phyloP scores from a whole-genome alignment of 495 filamentous ascomycete genomes.

The Neurospora tetraspora region DNA sequence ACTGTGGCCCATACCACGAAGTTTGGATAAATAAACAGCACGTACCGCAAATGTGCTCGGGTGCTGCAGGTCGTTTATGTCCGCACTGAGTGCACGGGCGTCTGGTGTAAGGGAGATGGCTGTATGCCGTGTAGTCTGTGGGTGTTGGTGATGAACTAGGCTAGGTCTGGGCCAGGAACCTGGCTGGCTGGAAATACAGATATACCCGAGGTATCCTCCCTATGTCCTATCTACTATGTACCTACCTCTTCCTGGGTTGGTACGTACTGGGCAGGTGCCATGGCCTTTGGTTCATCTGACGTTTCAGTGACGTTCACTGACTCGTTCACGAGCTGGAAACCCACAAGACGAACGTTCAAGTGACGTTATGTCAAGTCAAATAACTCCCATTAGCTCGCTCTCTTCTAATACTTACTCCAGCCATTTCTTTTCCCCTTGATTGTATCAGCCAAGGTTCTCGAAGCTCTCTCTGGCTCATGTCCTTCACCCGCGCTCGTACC shows the following conservation, averaged over 20 bases:
- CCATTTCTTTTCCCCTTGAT: not conserved
- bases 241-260: not conserved
- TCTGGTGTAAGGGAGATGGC: not conserved
- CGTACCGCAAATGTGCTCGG: not conserved
- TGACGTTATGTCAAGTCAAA: not conserved
- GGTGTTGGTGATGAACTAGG: no score
- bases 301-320: not conserved
- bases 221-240: not conserved
- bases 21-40: not conserved
- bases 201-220: no score
- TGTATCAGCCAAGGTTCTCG: not conserved
- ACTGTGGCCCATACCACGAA: not conserved
- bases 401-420: not conserved
- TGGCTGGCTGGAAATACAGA: no score
- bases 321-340: not conserved
- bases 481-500: not conserved
- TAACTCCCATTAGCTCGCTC: not conserved
- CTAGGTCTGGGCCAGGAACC: no score
- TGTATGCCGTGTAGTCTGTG: no score
- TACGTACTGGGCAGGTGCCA: no score
- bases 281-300: not conserved
- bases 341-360: not conserved
- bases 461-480: not conserved
- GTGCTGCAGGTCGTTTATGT: not conserved
- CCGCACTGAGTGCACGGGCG: not conserved